Conservation (phyloP, 805 yeast genomes). For the Saccharomycopsis sp. region DNA sequence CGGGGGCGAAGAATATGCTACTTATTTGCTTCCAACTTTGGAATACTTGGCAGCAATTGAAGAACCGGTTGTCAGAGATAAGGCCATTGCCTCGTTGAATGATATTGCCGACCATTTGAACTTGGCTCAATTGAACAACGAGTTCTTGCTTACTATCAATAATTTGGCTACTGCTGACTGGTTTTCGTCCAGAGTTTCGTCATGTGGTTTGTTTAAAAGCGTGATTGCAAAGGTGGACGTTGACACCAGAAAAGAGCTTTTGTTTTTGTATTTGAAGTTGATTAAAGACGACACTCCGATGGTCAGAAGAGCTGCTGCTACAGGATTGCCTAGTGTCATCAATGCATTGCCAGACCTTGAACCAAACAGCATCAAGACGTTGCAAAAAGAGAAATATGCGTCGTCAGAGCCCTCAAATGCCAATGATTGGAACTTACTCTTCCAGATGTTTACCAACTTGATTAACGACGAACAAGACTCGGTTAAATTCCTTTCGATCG, state of each 20-base stretch:
- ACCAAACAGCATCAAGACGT: slow-evolving; percentile 12
- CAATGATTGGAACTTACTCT: slow-evolving; percentile 68
- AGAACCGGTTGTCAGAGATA: slow-evolving; percentile 93
- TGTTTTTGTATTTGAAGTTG: slow-evolving; percentile 61
- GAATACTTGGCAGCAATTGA: slow-evolving; percentile 86
- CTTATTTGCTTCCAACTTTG: slow-evolving; percentile 54
- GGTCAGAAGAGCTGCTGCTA: slow-evolving; percentile 95
- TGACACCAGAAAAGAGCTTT: slow-evolving; percentile 50
- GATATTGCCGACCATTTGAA: slow-evolving; percentile 58
- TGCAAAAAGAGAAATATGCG: slow-evolving; percentile 14
- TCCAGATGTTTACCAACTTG: slow-evolving; percentile 74
- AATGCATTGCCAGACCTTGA: slow-evolving; percentile 42
- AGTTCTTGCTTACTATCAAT: slow-evolving; percentile 70
- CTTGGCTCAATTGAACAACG: slow-evolving; percentile 53
- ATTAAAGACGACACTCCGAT: slow-evolving; percentile 92
- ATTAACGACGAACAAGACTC: slow-evolving; percentile 89
- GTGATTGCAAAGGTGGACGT: slow-evolving; percentile 55
- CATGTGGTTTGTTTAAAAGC: slow-evolving; percentile 79
- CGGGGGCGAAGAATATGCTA: slow-evolving; percentile 72
- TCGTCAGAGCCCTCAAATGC: slow-evolving; percentile 37
- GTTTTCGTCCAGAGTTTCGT: slow-evolving; percentile 89
- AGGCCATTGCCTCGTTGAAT: slow-evolving; percentile 83
- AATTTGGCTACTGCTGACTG: slow-evolving; percentile 82
- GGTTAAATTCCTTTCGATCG: slow-evolving; percentile 84
- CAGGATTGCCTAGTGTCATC: slow-evolving; percentile 68